phyloP scores from a whole-genome alignment of 371 early-diverging fungal genomes.

The Rhizomucor pusillus region DNA sequence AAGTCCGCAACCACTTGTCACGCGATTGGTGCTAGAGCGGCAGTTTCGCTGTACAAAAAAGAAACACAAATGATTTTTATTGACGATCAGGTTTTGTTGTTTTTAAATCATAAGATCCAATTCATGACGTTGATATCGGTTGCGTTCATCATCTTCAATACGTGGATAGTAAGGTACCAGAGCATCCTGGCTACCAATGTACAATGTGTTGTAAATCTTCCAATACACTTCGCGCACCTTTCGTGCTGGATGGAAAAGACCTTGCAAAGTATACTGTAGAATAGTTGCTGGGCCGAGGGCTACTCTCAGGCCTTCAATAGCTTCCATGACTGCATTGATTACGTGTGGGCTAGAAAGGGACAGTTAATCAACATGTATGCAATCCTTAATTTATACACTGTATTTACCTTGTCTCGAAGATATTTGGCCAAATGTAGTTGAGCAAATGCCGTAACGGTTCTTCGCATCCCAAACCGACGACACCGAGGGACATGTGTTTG shows the following conservation, averaged over 20 bases:
- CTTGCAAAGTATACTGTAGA: slow-evolving; percentile 89
- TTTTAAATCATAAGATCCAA: slow-evolving; percentile 56
- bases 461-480: slow-evolving; percentile 90
- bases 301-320: slow-evolving; percentile 92
- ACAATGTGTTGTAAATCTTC: slow-evolving; percentile 95
- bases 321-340: slow-evolving; percentile 95
- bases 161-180: slow-evolving; percentile 90
- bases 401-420: slow-evolving; percentile 84
- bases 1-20: not conserved
- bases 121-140: slow-evolving; percentile 76
- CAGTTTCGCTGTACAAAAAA: too few species aligned
- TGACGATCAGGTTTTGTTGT: too few species aligned
- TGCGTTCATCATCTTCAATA: slow-evolving; percentile 79
- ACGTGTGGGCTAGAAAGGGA: slow-evolving; percentile 80
- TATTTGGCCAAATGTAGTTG: slow-evolving; percentile 97
- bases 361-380: slow-evolving; percentile 11
- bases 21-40: not conserved
- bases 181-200: slow-evolving; percentile 91
- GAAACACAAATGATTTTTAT: not conserved
- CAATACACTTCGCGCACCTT: slow-evolving; percentile 96
- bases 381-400: not conserved
- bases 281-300: slow-evolving; percentile 86
- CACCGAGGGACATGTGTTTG: slow-evolving; percentile 91
- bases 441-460: slow-evolving; percentile 92
- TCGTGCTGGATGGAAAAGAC: slow-evolving; percentile 97